These are phyloP conservation scores for Fagus sylvatica DNA, from an alignment of 306 rosid genomes.

Conservation along the genomic window DNA sequence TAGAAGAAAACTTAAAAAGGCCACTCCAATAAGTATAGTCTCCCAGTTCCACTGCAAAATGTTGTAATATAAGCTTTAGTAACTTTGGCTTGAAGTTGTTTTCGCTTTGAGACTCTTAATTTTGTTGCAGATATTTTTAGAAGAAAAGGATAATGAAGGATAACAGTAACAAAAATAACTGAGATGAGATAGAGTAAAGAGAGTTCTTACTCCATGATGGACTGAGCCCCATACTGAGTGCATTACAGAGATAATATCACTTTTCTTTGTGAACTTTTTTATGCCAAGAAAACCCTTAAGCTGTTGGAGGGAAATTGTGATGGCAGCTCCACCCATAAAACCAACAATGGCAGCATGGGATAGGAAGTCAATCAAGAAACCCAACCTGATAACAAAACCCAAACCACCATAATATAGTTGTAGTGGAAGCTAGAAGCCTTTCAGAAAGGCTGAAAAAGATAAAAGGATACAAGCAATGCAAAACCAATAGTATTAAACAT, in stretches of 20 bases:
- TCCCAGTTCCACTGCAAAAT: conserved; percentile 95
- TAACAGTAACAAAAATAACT: neutral
- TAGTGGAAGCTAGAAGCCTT: neutral
- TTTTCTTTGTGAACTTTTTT: conserved; percentile 59
- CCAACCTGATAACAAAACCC: conserved; percentile 57
- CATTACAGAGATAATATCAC: conserved; percentile 76
- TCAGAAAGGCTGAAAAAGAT: conserved; percentile 5
- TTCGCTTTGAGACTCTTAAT: neutral
- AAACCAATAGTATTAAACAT: conserved; percentile 7
- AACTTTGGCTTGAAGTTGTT: conserved; percentile 9
- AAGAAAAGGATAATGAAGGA: neutral
- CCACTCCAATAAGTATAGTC: conserved; percentile 73
- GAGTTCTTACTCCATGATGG: conserved; percentile 71
- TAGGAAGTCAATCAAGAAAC: conserved; percentile 91
- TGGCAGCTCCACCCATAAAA: conserved; percentile 99
- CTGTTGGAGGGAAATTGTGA: conserved; percentile 96
- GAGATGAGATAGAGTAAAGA: conserved; percentile 17
- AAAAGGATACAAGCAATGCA: conserved; percentile 1
- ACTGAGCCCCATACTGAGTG: conserved; percentile 58
- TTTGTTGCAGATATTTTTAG: neutral
- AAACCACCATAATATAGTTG: conserved; percentile 3
- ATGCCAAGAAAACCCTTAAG: conserved; percentile 96
- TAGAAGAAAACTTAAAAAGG: conserved; percentile 67
- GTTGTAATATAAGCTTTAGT: conserved; percentile 20
- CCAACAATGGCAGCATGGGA: conserved; percentile 99